Evolutionary conservation across 176 grass and related monocot genomes (phyloP), one percentile per base, ranked within the genome.

Genomic region (Phyllostachys edulis): DNA sequence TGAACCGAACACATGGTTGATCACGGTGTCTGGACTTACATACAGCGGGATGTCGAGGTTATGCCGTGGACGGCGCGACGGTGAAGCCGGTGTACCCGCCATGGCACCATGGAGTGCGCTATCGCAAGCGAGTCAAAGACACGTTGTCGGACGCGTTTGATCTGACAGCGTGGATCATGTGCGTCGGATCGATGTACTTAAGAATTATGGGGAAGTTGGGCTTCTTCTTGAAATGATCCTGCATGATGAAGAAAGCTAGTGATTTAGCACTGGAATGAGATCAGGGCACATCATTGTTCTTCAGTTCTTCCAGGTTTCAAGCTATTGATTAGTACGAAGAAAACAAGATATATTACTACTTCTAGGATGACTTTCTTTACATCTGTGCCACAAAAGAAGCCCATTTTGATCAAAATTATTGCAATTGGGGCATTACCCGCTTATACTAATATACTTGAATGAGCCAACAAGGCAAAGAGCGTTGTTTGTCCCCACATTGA

Each of bases 141-240:
- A 98, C 96, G 9, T 98, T 95, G 75, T 98, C 96, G 0, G 96
- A 98, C 61, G 95, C 95, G 46, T 95, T 98, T 62, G 92, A 91
- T 14, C 85, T 91, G 67, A 98, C 79, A 0, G 95, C 95, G 11
- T 91, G 92, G 80, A 98, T 91, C 92, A 98, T 97, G 84, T 95
- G 93, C 5, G 91, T 95, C 0, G 92, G 92, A 45, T 95, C 92
- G n/a, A 98, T 98, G 85, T 95, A 98, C 41, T 98, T 98, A 67
- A 98, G 96, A 72, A 92, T 95, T 17, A 98, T 93, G 1, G 89
- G 73, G 85, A 95, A 92, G 71, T 87, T 91, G 4, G 82, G 80
- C 71, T 88, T 90, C 64, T 84, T 98, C 76, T 86, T 83, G 82
- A 98, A 98, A 87, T 98, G 79, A 32, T 87, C 93, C 96, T 98